These are phyloP conservation scores for Neostapfia colusana DNA, from an alignment of 176 grass and related monocot species.

Conservation along the genomic window DNA sequence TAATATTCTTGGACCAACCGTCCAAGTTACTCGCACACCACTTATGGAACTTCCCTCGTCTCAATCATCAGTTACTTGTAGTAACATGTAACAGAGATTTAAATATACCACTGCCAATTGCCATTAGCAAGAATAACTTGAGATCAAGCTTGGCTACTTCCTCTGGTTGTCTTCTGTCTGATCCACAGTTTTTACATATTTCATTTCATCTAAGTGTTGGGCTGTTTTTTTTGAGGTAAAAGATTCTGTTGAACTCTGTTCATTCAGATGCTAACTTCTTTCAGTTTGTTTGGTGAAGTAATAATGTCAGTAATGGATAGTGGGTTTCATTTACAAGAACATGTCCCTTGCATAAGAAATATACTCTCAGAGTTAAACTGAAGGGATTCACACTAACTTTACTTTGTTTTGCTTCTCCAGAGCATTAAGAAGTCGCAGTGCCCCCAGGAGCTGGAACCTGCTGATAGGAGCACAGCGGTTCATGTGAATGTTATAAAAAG, in stretches of 20 bases:
- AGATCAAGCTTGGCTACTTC: neutral
- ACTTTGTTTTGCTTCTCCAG: conserved; percentile 33
- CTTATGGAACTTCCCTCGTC: too few species aligned
- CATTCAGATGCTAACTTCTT: neutral
- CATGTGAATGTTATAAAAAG: conserved; percentile 78
- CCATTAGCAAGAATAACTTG: neutral
- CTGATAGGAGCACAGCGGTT: conserved; percentile 65
- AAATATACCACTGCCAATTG: neutral
- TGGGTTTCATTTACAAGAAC: neutral
- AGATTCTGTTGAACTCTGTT: neutral
- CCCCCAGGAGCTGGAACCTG: conserved; percentile 72
- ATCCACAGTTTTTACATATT: neutral
- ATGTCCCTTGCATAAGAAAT: neutral
- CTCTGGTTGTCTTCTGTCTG: neutral
- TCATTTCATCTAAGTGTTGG: neutral
- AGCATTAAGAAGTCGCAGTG: conserved; percentile 79
- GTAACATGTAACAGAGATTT: neutral
- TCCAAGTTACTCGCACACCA: too few species aligned
- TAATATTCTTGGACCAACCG: conserved; percentile 4
- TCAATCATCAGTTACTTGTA: too few species aligned
- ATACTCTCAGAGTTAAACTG: neutral
- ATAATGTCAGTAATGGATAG: neutral
- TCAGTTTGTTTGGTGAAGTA: too few species aligned
- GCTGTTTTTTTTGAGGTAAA: neutral
- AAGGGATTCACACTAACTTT: neutral